These are phyloP conservation scores for Galerina marginata DNA, from an alignment of 768 basidiomycete genomes.

Conservation along the genomic window DNA sequence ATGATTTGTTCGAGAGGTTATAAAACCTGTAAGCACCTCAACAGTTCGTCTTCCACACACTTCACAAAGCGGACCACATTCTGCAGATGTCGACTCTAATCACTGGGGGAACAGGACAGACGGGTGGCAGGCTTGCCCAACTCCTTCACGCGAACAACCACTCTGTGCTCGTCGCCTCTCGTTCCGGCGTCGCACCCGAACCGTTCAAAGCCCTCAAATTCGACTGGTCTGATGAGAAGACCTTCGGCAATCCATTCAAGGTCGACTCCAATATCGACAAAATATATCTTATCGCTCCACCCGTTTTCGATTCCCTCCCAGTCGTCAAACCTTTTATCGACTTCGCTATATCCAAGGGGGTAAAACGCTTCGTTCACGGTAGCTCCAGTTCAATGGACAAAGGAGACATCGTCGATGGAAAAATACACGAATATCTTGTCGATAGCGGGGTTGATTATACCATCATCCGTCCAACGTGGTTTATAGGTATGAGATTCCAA, in stretches of 20 bases:
- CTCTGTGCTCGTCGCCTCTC: slow-evolving; percentile 34
- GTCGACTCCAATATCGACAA: slow-evolving; percentile 28
- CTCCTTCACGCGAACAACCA: slow-evolving; percentile 30
- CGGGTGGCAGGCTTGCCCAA: slow-evolving; percentile 30
- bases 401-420: slow-evolving; percentile 31
- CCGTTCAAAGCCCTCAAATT: slow-evolving; percentile 36
- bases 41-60: neutral
- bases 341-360: slow-evolving; percentile 35
- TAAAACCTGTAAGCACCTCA: no score
- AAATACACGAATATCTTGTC: slow-evolving; percentile 40
- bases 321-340: slow-evolving; percentile 34
- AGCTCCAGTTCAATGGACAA: slow-evolving; percentile 30
- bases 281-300: slow-evolving; percentile 11
- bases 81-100: slow-evolving; percentile 38
- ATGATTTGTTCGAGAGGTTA: no score
- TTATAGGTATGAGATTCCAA: slow-evolving; percentile 32
- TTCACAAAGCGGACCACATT: neutral
- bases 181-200: slow-evolving; percentile 29
- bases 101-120: slow-evolving; percentile 43
- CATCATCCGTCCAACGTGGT: slow-evolving; percentile 43
- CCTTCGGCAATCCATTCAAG: slow-evolving; percentile 37
- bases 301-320: slow-evolving; percentile 16
- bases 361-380: slow-evolving; percentile 38
- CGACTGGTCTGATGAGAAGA: slow-evolving; percentile 40
- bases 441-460: slow-evolving; percentile 37